Evolutionary conservation across 106 monocot genomes (phyloP), one percentile per base, ranked within the genome.

Genomic region (Iris macrosiphon): DNA sequence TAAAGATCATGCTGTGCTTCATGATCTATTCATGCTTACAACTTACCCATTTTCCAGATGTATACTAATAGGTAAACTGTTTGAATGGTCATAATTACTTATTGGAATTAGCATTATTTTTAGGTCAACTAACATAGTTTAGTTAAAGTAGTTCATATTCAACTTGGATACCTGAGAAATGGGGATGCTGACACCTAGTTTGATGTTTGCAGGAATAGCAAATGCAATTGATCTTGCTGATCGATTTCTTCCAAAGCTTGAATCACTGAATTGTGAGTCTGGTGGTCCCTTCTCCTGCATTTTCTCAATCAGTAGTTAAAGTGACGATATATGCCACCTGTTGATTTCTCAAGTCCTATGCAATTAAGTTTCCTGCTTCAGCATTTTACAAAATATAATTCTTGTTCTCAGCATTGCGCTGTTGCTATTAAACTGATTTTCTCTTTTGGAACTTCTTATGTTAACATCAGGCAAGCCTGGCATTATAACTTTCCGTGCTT

Each of bases 1-100:
- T 8, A 89, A 72, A 71, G 95, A 96, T 56, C 71, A 77, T 21
- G 68, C 66, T 5, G 85, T 89, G 6, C 82, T 96, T 66, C 95
- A 96, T 68, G 81, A 96, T 72, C 85, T 96, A 49, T 95, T 96
- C 61, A 82, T 86, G 89, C 95, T 96, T 28, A 89, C 95, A 40
- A 96, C 90, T 44, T 63, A 72, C 44, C 90, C 83, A 23, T 91
- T 78, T 50, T 87, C 96, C 20, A 60, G 72, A 51, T 79, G 76
- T 43, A 73, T 98, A 80, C 72, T 90, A 40, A 83, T 98, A 72
- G 96, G 95, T 90, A 76, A 57, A 15, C 6, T 27, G 14, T 52
- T 40, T n/a, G 31, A 7, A 3, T 14, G 4, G 9, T 19, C 41
- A 17, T 51, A 13, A 21, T 8, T 17, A 46, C 8, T 58, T n/a